Evolutionary conservation across 2,329 filamentous ascomycete genomes (phyloP), one percentile per base, ranked within the genome.

Genomic region (Colletotrichum tropicicola): DNA sequence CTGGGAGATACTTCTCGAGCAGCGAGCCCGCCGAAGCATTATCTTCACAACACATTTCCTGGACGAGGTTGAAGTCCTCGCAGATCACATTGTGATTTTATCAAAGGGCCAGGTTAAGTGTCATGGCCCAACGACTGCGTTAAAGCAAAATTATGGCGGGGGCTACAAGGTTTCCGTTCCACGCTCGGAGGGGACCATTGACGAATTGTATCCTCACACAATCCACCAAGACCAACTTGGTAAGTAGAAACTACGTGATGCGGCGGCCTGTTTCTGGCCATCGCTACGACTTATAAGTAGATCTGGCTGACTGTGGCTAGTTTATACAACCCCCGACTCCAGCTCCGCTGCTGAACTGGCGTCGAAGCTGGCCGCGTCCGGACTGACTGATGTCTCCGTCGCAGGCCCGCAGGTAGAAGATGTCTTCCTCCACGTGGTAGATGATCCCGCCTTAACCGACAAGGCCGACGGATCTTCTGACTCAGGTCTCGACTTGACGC

Each of bases 11-110:
- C 79, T 92, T 2, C 78, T 91, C 3, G 83, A 85, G 2, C 88
- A 91, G 70, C 83, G 89, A 54, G 85, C 87, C 5, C 81, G 82
- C 57, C 79, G 89, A 39, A 90, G 87, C 1, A 89, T 91, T 71
- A 78, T 92, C 13, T 78, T 92, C 37, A 92, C 90, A 0, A 92
- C 89, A 0, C 90, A 92, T 74, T 92, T 91, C 72, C 79, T 92
- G 19, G 90, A 92, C 68, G 89, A 92, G 73, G 89, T 88, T 5
- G 89, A 92, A 69, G 79, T 91, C 1, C 82, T 92, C 1, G 87
- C 89, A 0, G 90, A 92, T 72, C 84, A 90, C 59, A 90, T 92
- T 61, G 85, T 87, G 3, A 88, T 92, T 35, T 76, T 92, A 2
- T 89, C 87, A 8, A 87, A 86, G 64, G 90, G 90, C 19, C 80